Base-by-base conservation (phyloP, 805 yeast genomes). In the Debaryomyces prosopidis region DNA sequence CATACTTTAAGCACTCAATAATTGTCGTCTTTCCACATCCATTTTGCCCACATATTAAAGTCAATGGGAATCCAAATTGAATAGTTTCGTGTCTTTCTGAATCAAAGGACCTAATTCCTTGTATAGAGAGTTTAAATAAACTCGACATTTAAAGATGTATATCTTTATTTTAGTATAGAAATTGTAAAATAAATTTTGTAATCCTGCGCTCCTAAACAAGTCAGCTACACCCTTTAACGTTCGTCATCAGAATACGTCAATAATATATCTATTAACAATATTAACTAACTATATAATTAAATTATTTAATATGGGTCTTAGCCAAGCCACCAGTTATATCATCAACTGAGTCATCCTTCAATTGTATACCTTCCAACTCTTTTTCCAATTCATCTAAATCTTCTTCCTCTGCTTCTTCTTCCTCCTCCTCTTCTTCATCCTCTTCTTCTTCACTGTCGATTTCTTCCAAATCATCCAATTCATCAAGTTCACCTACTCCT, bases 1-100 rank as follows among this genome's bases (percentile, higher is more conserved):
- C 92, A 65, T 90, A 94, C 60, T 90, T 81, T 48, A 94, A 73
- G 62, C 97, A 90, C 65, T 94, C 99, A 50, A 94, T 95, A 46
- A 94, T 84, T 0, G 98, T 91, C 0, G 98, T 94, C 62, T 94
- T 92, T 9, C 99, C 99, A 23, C 96, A 86, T 27, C 99, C 98
- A 66, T 94, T 94, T 42, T 87, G 87, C 0, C 99, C 99, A 23
- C 96, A 96, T 43, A 94, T 92, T 39, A 94, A 73, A 0, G 99
- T 94, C 59, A 94, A 69, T 0, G 99, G 99, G 39, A 80, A 79
- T 12, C 91, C 90, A 66, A 94, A 94, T 58, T 87, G 88, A 48
- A 94, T 89, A 0, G 91, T 84, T 60, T 94, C 97, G 26, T 88
- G 75, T 38, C 81, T 82, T 52, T 84, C 82, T n/a, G 90, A 85